Evolutionary conservation across 345 rosid species (phyloP), one percentile per base, ranked within the genome.

Genomic region (Citrus hindsii): DNA sequence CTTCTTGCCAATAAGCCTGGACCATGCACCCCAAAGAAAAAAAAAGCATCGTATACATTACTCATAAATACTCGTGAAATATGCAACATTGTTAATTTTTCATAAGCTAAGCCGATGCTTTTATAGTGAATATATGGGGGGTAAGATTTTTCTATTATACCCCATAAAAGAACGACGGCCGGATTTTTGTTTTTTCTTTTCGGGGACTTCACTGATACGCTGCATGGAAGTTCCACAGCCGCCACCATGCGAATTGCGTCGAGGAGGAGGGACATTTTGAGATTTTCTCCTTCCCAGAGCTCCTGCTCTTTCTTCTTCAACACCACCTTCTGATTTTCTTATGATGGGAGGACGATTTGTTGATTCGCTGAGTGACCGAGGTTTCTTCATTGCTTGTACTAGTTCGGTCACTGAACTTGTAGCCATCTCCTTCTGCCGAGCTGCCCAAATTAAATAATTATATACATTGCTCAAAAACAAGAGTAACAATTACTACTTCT

Each of bases 351-450:
- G 93, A 53, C 68, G 86, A 59, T 82, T 87, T 13, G 80, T 82
- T 6, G 97, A 92, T 87, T 92, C 98, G 69, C 99, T 93, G 10
- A 87, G 84, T 6, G 99, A 87, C 67, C 98, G 92, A 12, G 99
- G 98, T 76, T 84, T 91, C 85, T 82, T 91, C 82, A 95, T 92
- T 7, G 99, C 99, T 76, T 95, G 86, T 62, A 95, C 89, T 9
- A 95, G 92, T 83, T 95, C 99, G 0, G 90, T 86, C 21, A 95
- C 98, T 66, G 99, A 89, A 74, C 83, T 85, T 5, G 85, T 77
- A 1, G 99, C 98, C 78, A 79, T 67, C 58, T 91, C 99, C 78
- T 89, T 91, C 80, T 95, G 98, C 46, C 99, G 95, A 69, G 96
- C 99, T 95, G 76, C 38, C 27, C 75, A 51, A 9, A 80, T 28